Evolutionary conservation across 257 asterid species (phyloP), one percentile per base, ranked within the genome.

Genomic region (Plantago elongata): DNA sequence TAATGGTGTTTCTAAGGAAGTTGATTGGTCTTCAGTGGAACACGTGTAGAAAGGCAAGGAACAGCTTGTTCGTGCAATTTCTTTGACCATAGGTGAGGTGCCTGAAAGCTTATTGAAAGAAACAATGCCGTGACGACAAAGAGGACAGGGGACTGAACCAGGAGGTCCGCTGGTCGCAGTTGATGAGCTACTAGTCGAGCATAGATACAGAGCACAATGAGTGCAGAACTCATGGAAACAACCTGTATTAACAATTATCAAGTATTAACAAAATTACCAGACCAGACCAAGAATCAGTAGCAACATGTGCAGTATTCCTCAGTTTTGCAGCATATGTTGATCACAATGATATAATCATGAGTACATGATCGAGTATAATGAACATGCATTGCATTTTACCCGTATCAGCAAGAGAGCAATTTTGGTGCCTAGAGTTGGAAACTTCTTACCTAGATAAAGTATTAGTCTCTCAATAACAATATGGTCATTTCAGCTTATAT

Each of bases 211-310:
- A 13, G 95, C 96, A 62, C 95, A 89, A 13, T 67, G 80, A 27
- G 89, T 86, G 86, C 96, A 89, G 75, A 84, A 84, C 79, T 89
- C 96, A 13, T 89, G 96, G 69, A 72, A 79, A 77, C 95, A 89
- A 52, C 93, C 95, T 89, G 84, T 69, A 66, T 5, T 51, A 54
- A 42, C n/a, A 58, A 22, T 22, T 1, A 22, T 22, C 27, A 22
- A 22, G 27, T 22, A 22, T 22, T 22, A 22, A 22, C 27, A 22
- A 22, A 34, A 34, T 34, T 34, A 34, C 40, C 40, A 34, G 40
- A 34, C 40, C 40, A 34, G 40, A 34, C 8, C 40, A 3, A 34
- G 40, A 34, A 34, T 0, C 40, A 34, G 40, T 7, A 34, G 2
- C 8, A 34, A 34, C 40, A 34, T 22, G 27, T 22, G 27, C 27